Evolutionary conservation across 805 yeast genomes (phyloP).

Genomic region (Candida ovalis): DNA sequence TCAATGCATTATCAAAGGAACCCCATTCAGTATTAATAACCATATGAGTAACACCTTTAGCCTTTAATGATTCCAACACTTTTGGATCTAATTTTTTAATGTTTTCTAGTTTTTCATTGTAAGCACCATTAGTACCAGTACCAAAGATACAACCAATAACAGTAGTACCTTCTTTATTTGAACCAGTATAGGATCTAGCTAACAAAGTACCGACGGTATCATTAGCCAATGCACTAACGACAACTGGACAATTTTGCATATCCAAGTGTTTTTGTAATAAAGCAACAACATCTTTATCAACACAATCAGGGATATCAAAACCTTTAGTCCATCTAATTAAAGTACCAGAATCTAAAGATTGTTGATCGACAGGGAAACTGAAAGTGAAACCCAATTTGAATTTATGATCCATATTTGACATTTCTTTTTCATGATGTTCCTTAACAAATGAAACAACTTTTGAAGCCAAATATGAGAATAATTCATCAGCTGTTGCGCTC

Average conservation of each 20-base stretch:
- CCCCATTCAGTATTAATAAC: slow-evolving; percentile 98
- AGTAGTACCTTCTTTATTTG: slow-evolving; percentile 67
- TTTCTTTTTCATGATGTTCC: slow-evolving; percentile 49
- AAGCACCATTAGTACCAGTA: slow-evolving; percentile 97
- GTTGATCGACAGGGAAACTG: slow-evolving; percentile 88
- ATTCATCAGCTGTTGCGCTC: slow-evolving; percentile 60
- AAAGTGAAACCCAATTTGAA: slow-evolving; percentile 90
- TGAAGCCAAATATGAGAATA: slow-evolving; percentile 72
- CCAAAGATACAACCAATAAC: slow-evolving; percentile 91
- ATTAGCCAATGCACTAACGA: slow-evolving; percentile 84
- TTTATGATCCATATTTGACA: slow-evolving; percentile 12
- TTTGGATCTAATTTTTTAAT: slow-evolving; percentile 69
- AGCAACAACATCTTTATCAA: slow-evolving; percentile 77
- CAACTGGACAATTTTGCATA: slow-evolving; percentile 53
- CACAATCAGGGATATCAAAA: slow-evolving; percentile 78
- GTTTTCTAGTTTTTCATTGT: slow-evolving; percentile 69
- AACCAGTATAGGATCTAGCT: slow-evolving; percentile 75
- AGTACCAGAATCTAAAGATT: slow-evolving; percentile 72
- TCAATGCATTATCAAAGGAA: slow-evolving; percentile 82
- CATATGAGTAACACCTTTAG: slow-evolving; percentile 61
- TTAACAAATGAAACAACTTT: slow-evolving; percentile 63
- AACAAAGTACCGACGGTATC: slow-evolving; percentile 94
- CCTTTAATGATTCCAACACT: slow-evolving; percentile 33
- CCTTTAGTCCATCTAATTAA: slow-evolving; percentile 97
- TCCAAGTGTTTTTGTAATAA: slow-evolving; percentile 70